Evolutionary conservation across 2,329 filamentous ascomycete genomes (phyloP).

Genomic region (Hypoxylon sp.): DNA sequence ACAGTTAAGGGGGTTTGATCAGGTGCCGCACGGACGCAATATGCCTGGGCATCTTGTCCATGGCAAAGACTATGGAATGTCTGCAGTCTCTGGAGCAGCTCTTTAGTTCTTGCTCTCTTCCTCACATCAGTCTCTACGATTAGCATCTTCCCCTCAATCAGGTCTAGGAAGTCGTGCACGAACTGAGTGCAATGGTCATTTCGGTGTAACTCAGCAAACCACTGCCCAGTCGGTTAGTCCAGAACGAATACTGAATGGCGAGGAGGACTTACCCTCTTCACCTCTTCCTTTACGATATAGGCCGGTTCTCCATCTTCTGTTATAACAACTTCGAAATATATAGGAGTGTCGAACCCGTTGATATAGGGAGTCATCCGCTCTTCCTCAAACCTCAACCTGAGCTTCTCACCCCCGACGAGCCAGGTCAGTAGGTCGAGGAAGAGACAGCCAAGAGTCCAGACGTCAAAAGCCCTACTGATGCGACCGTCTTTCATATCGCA

Average conservation of each 20-base stretch:
- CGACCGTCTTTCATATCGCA: slow-evolving; percentile 21
- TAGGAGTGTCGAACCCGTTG: background rate
- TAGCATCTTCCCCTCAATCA: slow-evolving; percentile 27
- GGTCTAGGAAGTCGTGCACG: slow-evolving; percentile 24
- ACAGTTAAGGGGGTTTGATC: background rate
- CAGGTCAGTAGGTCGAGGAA: slow-evolving; percentile 38
- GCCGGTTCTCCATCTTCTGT: background rate
- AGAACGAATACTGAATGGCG: too few relatives aligned
- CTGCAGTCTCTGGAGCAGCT: slow-evolving; percentile 1
- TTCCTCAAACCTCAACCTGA: background rate
- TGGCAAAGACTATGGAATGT: slow-evolving; percentile 2
- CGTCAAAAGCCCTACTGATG: slow-evolving; percentile 32
- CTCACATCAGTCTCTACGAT: slow-evolving; percentile 13
- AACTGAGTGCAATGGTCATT: slow-evolving; percentile 23
- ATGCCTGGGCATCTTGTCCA: background rate
- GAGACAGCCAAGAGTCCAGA: slow-evolving; percentile 41
- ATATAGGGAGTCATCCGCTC: slow-evolving; percentile 1
- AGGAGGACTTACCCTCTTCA: slow-evolving; percentile 5
- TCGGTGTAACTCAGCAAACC: slow-evolving; percentile 21
- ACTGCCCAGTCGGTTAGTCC: slow-evolving; percentile 20
- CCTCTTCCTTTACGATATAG: slow-evolving; percentile 23
- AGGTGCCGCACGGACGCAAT: slow-evolving; percentile 9
- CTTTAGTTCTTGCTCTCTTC: slow-evolving; percentile 14
- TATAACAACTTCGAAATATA: slow-evolving; percentile 18
- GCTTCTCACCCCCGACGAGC: slow-evolving; percentile 24